Evolutionary conservation across 2,329 filamentous ascomycete genomes (phyloP), one percentile per base, ranked within the genome.

Genomic region (Aspergillus phoenicis): DNA sequence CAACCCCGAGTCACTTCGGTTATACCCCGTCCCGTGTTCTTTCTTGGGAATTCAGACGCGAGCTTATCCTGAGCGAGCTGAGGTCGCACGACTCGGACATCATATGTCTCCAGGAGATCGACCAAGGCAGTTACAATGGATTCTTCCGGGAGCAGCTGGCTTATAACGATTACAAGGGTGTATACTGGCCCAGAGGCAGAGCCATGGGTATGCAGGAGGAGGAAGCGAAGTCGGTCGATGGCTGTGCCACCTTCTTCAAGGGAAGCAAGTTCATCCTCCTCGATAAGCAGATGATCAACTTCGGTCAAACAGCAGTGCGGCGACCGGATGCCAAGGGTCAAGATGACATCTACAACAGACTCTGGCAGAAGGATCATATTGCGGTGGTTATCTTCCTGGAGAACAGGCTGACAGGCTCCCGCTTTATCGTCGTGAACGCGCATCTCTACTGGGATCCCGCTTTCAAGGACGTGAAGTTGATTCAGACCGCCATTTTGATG

Each of bases 351-450:
- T 98, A 97, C 84, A 99, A 99, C 76, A 90, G 95, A 28, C 90
- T 99, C 62, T 98, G 97, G 95, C 93, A 94, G 63, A 92, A 95
- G 79, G 95, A 99, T 82, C 94, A 98, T 74, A 97, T 99, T 76
- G 95, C 91, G 15, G 89, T 97, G 52, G 87, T 97, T 52, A 88
- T 90, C 59, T 96, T 98, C 81, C 87, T 99, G 64, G 95, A 99
- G 77, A 97, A 96, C 71, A 87, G 94, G 39, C 81, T 86, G 62
- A 97, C 94, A 0, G 95, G 95, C n/a, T 89, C 92, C 13, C 89
- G 95, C 59, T 81, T 98, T 71, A 96, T 99, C 64, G 88, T 98
- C 38, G 92, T 92, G 67, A 98, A 98, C 73, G 91, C 91, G 5
- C 95, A 99, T 81, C 83, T 98, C 56, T 96, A 92, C 71, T 99